Percentiles rank a stretch among this genome's conserved stretches.
phyloP scores from a whole-genome alignment of 495 filamentous ascomycete genomes.

The Trichoderma asperelloides region DNA sequence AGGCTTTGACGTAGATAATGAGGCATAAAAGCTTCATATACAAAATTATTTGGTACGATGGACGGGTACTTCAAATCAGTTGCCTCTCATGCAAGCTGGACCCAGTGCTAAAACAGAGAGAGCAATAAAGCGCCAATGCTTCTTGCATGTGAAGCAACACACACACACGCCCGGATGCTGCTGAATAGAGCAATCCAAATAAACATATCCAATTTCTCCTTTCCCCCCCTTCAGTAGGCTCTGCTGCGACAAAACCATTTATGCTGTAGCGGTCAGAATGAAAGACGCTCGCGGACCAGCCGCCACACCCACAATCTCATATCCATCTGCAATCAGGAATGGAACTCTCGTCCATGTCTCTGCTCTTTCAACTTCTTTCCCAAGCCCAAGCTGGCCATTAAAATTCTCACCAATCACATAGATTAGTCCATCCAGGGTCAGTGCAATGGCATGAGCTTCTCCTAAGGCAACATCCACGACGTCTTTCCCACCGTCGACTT shows the following conservation, averaged over 20 bases:
- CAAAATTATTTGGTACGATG: too few relatives aligned
- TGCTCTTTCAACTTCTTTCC: conserved; percentile 13
- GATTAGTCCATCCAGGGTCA: conserved; percentile 41
- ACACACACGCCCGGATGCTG: too few relatives aligned
- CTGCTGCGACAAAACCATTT: conserved; percentile 5
- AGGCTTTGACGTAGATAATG: too few relatives aligned
- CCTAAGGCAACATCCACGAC: conserved; percentile 53
- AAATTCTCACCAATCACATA: conserved; percentile 46
- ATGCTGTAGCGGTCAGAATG: conserved; percentile 20
- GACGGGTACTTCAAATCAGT: too few relatives aligned
- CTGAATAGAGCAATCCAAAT: too few relatives aligned
- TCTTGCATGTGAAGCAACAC: too few relatives aligned
- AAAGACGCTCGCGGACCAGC: conserved; percentile 40
- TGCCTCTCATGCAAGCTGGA: too few relatives aligned
- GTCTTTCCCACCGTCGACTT: conserved; percentile 27
- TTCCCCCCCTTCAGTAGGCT: not conserved
- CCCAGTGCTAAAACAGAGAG: not conserved
- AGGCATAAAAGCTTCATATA: too few relatives aligned
- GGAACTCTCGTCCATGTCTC: conserved; percentile 26
- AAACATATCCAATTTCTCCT: too few relatives aligned
- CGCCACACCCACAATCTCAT: conserved; percentile 28
- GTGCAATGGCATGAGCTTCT: conserved; percentile 44
- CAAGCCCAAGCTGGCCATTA: conserved; percentile 53
- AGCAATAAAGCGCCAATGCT: too few relatives aligned
- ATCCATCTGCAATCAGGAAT: conserved; percentile 18